phyloP scores from a whole-genome alignment of 768 basidiomycete species.

The Boletus vermiculosoides region DNA sequence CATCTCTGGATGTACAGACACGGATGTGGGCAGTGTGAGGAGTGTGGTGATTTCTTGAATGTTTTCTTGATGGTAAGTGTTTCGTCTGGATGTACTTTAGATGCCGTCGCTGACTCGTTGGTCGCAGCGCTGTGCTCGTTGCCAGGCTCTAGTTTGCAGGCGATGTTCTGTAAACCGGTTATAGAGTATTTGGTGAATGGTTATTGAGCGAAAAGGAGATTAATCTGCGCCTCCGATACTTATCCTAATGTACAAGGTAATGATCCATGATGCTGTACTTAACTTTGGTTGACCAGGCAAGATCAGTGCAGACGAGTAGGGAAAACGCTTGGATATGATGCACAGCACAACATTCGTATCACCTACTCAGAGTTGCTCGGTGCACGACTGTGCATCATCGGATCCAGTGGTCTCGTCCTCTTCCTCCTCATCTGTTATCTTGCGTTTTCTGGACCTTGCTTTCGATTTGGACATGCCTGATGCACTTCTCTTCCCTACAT shows the following conservation, averaged over 20 bases:
- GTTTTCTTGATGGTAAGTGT: conserved; percentile 47
- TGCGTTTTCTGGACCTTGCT: conserved; percentile 5
- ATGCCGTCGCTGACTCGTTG: neutral
- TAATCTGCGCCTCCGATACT: neutral
- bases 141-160: conserved; percentile 26
- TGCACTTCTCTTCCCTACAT: neutral
- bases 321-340: neutral
- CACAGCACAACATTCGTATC: neutral
- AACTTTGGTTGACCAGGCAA: neutral
- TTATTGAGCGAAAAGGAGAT: neutral
- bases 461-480: conserved; percentile 1
- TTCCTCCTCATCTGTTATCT: conserved; percentile 2
- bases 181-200: conserved; percentile 5
- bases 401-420: conserved; percentile 7
- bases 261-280: neutral
- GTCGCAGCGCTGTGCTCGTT: conserved; percentile 22
- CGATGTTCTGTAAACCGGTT: conserved; percentile 30
- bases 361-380: conserved; percentile 1
- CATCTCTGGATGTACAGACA: conserved; percentile 45
- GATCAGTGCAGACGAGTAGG: neutral
- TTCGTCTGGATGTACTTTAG: neutral
- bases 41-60: conserved; percentile 40
- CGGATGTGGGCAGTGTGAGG: conserved; percentile 47
- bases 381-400: conserved; percentile 4
- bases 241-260: neutral